Evolutionary conservation across 805 yeast species (phyloP).

Genomic region (Ogataea nonfermentans): DNA sequence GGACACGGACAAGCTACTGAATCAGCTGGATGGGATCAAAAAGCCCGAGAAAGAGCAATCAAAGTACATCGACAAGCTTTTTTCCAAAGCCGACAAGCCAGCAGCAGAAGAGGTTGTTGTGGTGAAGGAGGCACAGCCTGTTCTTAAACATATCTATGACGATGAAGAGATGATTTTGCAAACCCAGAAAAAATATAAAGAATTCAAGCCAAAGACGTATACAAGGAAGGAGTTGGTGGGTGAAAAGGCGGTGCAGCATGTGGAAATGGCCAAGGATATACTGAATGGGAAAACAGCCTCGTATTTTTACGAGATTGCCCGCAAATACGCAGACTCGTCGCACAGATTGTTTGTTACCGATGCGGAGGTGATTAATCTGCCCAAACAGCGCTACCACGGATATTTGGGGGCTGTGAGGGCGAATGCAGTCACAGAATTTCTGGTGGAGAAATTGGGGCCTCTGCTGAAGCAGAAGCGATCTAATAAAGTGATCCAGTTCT

Average conservation of each 20-base stretch:
- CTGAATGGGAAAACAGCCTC: constrained; percentile 45
- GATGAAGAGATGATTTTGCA: constrained; percentile 15
- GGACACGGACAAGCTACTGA: constrained; percentile 33
- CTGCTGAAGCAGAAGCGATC: constrained; percentile 32
- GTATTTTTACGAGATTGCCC: constrained; percentile 50
- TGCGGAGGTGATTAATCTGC: constrained; percentile 44
- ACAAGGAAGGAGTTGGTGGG: constrained; percentile 10
- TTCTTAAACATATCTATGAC: constrained; percentile 16
- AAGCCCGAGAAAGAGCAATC: constrained; percentile 15
- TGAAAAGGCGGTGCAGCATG: constrained; percentile 9
- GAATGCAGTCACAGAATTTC: constrained; percentile 43
- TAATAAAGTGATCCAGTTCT: constrained; percentile 52
- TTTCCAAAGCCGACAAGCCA: constrained; percentile 18
- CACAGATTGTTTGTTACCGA: constrained; percentile 43
- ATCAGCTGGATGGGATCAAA: constrained; percentile 37
- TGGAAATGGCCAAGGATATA: constrained; percentile 19
- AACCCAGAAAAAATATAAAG: constrained; percentile 19
- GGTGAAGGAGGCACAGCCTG: constrained; percentile 1
- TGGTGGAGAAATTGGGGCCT: constrained; percentile 35
- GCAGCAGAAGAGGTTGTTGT: constrained; percentile 10
- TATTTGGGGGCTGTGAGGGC: constrained; percentile 62
- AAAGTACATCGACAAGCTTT: constrained; percentile 20
- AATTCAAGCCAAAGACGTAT: constrained; percentile 18
- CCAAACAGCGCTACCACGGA: constrained; percentile 54
- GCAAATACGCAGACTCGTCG: constrained; percentile 38